These are phyloP conservation scores for Bjerkandera adusta DNA, from an alignment of 1,284 basidiomycete species.

Conservation along the genomic window DNA sequence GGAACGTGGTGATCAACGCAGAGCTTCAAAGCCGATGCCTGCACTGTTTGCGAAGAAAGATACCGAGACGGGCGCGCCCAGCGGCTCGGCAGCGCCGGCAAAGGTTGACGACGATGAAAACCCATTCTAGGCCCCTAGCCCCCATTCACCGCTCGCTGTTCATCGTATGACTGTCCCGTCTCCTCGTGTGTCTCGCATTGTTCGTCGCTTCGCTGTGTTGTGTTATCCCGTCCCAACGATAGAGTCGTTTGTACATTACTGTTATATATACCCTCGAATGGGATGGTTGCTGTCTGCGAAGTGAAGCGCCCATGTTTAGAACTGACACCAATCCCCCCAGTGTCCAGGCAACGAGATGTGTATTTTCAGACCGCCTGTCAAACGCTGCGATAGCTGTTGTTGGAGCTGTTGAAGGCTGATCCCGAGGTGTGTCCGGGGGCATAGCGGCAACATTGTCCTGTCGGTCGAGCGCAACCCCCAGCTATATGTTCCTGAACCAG, in stretches of 20 bases:
- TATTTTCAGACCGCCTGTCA: no score
- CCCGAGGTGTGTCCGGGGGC: no score
- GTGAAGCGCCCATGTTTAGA: no score
- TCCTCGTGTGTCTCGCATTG: slow-evolving; percentile 6
- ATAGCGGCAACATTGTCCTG: no score
- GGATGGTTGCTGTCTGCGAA: not conserved
- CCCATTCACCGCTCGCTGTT: slow-evolving; percentile 4
- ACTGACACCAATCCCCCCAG: no score
- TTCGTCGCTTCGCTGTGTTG: slow-evolving; percentile 6
- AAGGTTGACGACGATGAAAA: slow-evolving; percentile 32
- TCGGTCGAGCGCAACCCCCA: no score
- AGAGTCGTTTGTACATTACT: slow-evolving; percentile 14
- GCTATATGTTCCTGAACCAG: no score
- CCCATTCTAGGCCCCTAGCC: slow-evolving; percentile 25
- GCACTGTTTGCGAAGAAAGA: slow-evolving; percentile 54
- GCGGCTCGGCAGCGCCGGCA: slow-evolving; percentile 34
- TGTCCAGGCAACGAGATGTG: no score
- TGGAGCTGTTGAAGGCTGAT: no score
- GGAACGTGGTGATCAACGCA: slow-evolving; percentile 1
- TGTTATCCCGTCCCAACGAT: slow-evolving; percentile 5
- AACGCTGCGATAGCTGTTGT: no score
- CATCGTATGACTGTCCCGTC: slow-evolving; percentile 7
- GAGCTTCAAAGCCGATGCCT: slow-evolving; percentile 55
- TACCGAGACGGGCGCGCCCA: slow-evolving; percentile 26
- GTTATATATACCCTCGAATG: slow-evolving; percentile 5